Evolutionary conservation across 176 grass and related monocot species (phyloP), one percentile per base, ranked within the genome.

Genomic region (Carex myosuroides): DNA sequence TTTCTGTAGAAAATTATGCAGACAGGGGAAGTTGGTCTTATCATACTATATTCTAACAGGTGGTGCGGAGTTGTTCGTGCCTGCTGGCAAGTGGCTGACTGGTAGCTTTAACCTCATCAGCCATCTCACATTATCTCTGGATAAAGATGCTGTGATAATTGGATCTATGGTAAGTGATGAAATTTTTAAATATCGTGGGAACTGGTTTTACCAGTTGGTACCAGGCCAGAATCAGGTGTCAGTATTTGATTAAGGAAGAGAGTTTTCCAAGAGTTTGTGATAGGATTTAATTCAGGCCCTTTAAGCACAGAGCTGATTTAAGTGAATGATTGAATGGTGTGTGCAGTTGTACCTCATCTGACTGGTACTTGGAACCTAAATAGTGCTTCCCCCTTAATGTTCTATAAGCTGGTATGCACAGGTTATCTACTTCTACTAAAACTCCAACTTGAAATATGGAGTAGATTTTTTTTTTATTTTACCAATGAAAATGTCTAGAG

Each of bases 41-140:
- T 26, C 12, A 16, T 53, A 54, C 54, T 75, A 75, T 75, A 29
- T 75, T 54, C 22, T 52, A 46, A 12, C 71, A 75, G 71, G 71
- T 3, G 96, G 96, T 0, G 96, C 96, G 0, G 86, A 95, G 60
- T 88, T 99, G 65, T 99, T 99, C 48, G 96, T 99, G 80, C 96
- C 96, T 57, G 93, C 93, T 52, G 96, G 96, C 71, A 95, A 86
- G 86, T 99, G 96, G 96, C 44, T 99, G 75, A 99, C 96, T 70
- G 93, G 96, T 20, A 90, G 96, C 91, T 99, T 98, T 90, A 83
- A 61, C 86, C 88, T 99, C 61, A 95, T 99, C 79, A 99, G 93
- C 77, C 96, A 95, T 85, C 89, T 99, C 30, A 95, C 96, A 41
- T 86, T 99, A 66, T 99, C 93, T 22, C 67, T 95, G 60, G 89